phyloP scores from a whole-genome alignment of 768 basidiomycete genomes.

The Termitomyces sp. region DNA sequence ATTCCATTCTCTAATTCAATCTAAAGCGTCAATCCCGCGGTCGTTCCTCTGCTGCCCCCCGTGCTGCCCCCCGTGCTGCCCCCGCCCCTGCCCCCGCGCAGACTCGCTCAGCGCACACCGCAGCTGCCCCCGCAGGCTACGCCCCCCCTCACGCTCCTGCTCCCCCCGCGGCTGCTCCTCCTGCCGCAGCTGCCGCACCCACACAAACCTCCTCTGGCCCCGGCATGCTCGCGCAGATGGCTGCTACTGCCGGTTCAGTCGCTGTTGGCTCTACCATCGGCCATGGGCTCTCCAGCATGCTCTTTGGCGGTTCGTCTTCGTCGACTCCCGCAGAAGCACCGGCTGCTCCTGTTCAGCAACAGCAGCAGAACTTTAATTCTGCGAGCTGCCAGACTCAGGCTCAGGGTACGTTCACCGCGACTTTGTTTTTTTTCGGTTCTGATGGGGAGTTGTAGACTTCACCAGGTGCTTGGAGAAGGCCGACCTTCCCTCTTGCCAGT shows the following conservation, averaged over 20 bases:
- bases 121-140: conserved; percentile 51
- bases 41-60: conserved; percentile 59
- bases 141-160: conserved; percentile 37
- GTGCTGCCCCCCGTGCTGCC: conserved; percentile 44
- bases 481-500: conserved; percentile 75
- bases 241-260: conserved; percentile 87
- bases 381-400: conserved; percentile 76
- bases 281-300: conserved; percentile 87
- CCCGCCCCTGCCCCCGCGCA: conserved; percentile 44
- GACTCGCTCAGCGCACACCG: conserved; percentile 46
- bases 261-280: conserved; percentile 87
- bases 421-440: too few species aligned
- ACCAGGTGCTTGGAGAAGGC: conserved; percentile 83
- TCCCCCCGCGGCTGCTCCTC: conserved; percentile 41
- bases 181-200: conserved; percentile 42
- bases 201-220: conserved; percentile 48
- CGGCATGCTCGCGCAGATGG: conserved; percentile 82
- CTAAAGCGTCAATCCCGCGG: conserved; percentile 75
- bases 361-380: conserved; percentile 38
- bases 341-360: conserved; percentile 48
- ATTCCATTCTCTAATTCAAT: background rate
- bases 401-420: conserved; percentile 71
- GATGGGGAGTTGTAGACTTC: conserved; percentile 54
- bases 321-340: conserved; percentile 46
- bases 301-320: conserved; percentile 68